phyloP scores from a whole-genome alignment of 2,329 filamentous ascomycete species.

The Phialocephala sp. region DNA sequence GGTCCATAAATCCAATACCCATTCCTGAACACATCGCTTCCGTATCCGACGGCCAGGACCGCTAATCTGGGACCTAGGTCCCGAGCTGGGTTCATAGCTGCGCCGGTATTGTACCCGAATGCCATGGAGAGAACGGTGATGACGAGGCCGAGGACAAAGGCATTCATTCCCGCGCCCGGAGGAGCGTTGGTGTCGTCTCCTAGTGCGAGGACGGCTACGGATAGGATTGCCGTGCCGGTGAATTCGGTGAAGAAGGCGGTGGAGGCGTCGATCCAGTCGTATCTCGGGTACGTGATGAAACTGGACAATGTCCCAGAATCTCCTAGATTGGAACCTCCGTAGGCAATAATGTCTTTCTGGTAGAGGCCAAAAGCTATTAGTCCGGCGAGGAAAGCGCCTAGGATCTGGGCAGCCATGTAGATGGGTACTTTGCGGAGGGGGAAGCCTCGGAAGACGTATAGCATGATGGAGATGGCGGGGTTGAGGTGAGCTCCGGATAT shows the following conservation, averaged over 20 bases:
- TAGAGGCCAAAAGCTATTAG: slow-evolving; percentile 53
- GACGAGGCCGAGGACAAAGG: slow-evolving; percentile 54
- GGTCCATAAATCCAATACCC: slow-evolving; percentile 51
- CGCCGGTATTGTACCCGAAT: slow-evolving; percentile 54
- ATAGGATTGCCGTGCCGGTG: slow-evolving; percentile 48
- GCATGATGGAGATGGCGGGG: slow-evolving; percentile 50
- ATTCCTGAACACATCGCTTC: slow-evolving; percentile 47
- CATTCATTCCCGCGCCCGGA: slow-evolving; percentile 56
- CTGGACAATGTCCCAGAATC: slow-evolving; percentile 44
- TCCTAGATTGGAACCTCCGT: slow-evolving; percentile 29
- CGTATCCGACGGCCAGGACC: slow-evolving; percentile 51
- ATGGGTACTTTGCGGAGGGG: slow-evolving; percentile 55
- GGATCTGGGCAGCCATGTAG: slow-evolving; percentile 57
- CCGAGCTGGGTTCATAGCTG: slow-evolving; percentile 54
- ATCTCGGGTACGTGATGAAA: slow-evolving; percentile 53
- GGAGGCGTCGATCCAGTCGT: slow-evolving; percentile 45
- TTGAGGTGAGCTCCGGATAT: slow-evolving; percentile 54
- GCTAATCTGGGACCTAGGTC: slow-evolving; percentile 57
- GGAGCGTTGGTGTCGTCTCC: slow-evolving; percentile 54
- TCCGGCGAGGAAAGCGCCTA: slow-evolving; percentile 57
- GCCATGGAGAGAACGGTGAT: slow-evolving; percentile 45
- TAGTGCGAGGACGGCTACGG: slow-evolving; percentile 50
- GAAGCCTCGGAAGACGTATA: slow-evolving; percentile 57
- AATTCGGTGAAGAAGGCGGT: slow-evolving; percentile 56
- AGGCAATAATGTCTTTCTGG: slow-evolving; percentile 45